Conservation (phyloP, 176 grass and related monocot genomes). For the Hyparrhenia diplandra region DNA sequence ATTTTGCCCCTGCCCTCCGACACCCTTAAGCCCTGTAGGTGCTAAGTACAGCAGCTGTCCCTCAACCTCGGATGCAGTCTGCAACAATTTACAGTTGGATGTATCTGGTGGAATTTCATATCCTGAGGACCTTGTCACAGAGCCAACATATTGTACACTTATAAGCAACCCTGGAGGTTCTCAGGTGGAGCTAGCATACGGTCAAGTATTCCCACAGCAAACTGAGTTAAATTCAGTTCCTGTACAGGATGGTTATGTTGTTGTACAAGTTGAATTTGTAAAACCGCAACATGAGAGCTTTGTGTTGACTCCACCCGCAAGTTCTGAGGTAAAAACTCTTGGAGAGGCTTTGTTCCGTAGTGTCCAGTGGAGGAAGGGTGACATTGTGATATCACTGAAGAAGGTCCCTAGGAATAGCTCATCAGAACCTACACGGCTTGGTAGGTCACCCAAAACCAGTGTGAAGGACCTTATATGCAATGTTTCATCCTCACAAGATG, state of each 20-base stretch:
- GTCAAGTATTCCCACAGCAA: background rate
- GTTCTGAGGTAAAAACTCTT: background rate
- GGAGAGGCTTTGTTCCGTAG: background rate
- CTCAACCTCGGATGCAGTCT: background rate
- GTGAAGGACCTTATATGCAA: no score
- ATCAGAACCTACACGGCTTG: no score
- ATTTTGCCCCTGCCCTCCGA: background rate
- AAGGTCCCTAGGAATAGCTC: no score
- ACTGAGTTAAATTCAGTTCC: fast-evolving
- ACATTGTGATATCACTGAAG: background rate
- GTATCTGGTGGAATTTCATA: background rate
- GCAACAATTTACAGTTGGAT: no score
- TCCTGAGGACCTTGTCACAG: no score
- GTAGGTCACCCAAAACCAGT: no score
- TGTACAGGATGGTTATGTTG: background rate
- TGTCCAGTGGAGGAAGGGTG: background rate
- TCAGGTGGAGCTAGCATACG: background rate
- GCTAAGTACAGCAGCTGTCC: background rate
- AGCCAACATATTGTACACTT: no score
- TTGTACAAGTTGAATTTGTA: background rate
- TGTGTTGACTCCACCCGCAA: background rate
- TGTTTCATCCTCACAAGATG: no score
- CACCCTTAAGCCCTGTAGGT: background rate
- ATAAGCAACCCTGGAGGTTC: background rate
- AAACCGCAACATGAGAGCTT: no score